Conservation (phyloP, 441 rosid genomes). For the Metrosideros polymorpha region DNA sequence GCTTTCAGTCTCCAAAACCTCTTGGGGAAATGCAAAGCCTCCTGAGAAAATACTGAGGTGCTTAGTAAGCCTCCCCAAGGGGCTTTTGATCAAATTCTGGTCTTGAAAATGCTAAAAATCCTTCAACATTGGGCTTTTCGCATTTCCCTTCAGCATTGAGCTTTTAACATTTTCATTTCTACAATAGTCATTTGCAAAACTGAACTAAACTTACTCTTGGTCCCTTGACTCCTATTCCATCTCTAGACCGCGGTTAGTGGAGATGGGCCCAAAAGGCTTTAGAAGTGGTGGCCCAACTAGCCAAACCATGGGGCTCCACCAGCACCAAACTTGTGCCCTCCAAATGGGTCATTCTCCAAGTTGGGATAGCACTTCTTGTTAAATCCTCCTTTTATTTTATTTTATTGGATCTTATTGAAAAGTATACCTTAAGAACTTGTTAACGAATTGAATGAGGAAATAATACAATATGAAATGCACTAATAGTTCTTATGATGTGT, state of each 20-base stretch:
- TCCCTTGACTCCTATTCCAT: neutral
- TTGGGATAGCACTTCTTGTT: neutral
- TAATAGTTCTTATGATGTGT: neutral
- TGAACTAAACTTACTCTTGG: too few species aligned
- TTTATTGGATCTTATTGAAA: neutral
- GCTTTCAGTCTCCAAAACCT: too few species aligned
- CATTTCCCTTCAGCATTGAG: too few species aligned
- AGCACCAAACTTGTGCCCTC: neutral
- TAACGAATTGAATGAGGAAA: neutral
- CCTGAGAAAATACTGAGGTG: too few species aligned
- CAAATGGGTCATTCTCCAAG: neutral
- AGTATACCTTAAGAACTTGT: neutral
- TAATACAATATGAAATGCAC: neutral
- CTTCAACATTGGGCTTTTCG: too few species aligned
- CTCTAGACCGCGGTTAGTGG: neutral
- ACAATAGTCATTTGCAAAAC: too few species aligned
- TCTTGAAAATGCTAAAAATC: too few species aligned
- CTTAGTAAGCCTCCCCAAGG: too few species aligned
- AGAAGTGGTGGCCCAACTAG: neutral
- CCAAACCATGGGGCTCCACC: neutral
- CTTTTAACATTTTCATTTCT: too few species aligned
- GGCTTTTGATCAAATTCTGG: too few species aligned
- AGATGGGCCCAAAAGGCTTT: neutral
- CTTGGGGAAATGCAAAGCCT: too few species aligned
- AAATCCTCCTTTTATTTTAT: neutral